Evolutionary conservation across 2,329 filamentous ascomycete genomes (phyloP).

Genomic region (Mariannaea elegans): DNA sequence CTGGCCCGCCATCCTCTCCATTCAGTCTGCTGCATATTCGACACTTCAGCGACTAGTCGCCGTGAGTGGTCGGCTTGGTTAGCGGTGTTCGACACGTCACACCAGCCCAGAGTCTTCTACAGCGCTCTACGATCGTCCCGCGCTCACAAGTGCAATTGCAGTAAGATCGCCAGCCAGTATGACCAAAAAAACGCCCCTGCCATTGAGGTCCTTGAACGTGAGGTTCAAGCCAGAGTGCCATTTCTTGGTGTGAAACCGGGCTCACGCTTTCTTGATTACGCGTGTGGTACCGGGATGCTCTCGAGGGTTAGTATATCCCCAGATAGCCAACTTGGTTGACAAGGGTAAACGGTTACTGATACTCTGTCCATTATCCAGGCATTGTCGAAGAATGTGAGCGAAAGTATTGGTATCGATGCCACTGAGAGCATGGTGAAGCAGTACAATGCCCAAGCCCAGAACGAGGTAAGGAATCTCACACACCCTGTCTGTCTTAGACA

Average conservation of each 20-base stretch:
- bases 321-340: background rate
- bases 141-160: constrained; percentile 33
- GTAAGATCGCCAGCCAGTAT: constrained; percentile 44
- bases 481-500: background rate
- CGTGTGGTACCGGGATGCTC: constrained; percentile 75
- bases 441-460: constrained; percentile 70
- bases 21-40: constrained; percentile 15
- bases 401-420: constrained; percentile 74
- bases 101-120: constrained; percentile 15
- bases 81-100: constrained; percentile 17
- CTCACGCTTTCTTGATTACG: constrained; percentile 75
- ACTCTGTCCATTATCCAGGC: constrained; percentile 26
- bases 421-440: constrained; percentile 74
- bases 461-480: constrained; percentile 53
- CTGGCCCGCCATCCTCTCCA: constrained; percentile 3
- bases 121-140: constrained; percentile 6
- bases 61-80: constrained; percentile 9
- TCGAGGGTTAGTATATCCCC: constrained; percentile 61
- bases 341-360: constrained; percentile 1
- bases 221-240: constrained; percentile 61
- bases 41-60: constrained; percentile 1
- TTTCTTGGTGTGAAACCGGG: constrained; percentile 66
- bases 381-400: constrained; percentile 48
- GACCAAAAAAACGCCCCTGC: constrained; percentile 65
- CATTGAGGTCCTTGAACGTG: constrained; percentile 61